Percentiles rank a stretch among this genome's conserved stretches.
Evolutionary conservation across 768 basidiomycete species (phyloP).

Genomic region (Russula griseocarnosa): DNA sequence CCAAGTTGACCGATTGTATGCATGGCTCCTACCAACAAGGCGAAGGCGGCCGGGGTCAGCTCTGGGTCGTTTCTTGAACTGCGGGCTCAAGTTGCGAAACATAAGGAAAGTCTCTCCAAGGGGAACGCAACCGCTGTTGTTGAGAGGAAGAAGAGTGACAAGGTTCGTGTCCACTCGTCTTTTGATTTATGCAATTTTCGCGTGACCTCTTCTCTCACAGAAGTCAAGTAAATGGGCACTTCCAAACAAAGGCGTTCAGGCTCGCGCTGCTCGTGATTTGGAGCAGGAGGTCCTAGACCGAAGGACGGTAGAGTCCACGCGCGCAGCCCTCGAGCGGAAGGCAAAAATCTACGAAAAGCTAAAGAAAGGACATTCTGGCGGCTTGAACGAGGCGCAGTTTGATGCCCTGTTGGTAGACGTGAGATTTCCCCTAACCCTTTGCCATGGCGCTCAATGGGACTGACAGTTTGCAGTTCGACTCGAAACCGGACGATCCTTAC

Average conservation of each 20-base stretch:
- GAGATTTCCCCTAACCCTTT: constrained; percentile 31
- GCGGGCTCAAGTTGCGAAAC: constrained; percentile 51
- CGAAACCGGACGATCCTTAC: constrained; percentile 49
- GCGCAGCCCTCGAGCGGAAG: constrained; percentile 69
- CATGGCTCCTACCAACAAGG: constrained; percentile 54
- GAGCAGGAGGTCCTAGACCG: constrained; percentile 67
- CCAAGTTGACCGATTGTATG: neutral
- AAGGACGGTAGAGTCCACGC: constrained; percentile 68
- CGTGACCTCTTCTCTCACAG: constrained; percentile 36
- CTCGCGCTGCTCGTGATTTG: constrained; percentile 60
- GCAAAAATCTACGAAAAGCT: constrained; percentile 78
- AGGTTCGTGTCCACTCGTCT: constrained; percentile 43
- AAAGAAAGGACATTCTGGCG: constrained; percentile 71
- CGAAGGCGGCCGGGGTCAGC: constrained; percentile 66
- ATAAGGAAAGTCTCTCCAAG: constrained; percentile 61
- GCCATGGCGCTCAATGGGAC: constrained; percentile 6
- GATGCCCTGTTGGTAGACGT: constrained; percentile 75
- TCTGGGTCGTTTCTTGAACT: constrained; percentile 79
- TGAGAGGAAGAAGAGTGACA: constrained; percentile 65
- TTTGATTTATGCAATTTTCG: too few relatives aligned
- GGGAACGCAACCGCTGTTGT: constrained; percentile 49
- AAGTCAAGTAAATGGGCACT: constrained; percentile 76
- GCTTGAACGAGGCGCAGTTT: constrained; percentile 70
- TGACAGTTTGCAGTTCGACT: constrained; percentile 53
- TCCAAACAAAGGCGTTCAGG: constrained; percentile 68